Base-by-base conservation (phyloP, 192 early-diverging fungal genomes). In the Entomortierella beljakovae region DNA sequence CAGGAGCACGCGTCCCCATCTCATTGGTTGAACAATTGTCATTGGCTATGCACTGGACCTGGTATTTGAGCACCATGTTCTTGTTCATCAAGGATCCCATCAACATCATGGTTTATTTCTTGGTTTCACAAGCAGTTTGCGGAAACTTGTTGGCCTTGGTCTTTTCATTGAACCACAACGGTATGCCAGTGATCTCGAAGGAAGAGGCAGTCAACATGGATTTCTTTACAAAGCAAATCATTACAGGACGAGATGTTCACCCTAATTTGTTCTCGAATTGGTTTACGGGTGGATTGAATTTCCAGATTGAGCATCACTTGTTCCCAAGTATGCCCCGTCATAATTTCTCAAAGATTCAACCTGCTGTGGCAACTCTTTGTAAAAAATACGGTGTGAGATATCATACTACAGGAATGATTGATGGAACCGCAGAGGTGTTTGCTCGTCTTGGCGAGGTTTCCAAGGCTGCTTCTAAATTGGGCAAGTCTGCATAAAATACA, bases 301-400 rank as follows among this genome's bases (percentile, higher is more conserved):
- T 85, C 84, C 94, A 95, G 73, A 93, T 95, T 63, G 93, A 95
- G 80, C 94, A 95, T 85, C 94, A 95, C 73, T 59, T 94, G 73
- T 95, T 95, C 88, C 93, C 94, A 9, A 87, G 82, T 37, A 86
- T 95, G 63, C 94, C 94, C 15, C 88, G 94, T 35, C 91, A 95
- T 80, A 85, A 85, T 75, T 87, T 93, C 63, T 68, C 71, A 50
- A 84, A 88, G 73, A 81, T 91, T 23, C 84, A 88, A 58, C 88
- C 86, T n/a, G 82, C 86, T 33, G 85, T 95, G n/a, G 80, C 85
- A 61, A 50, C 68, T 4, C 62, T 95, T 5, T 93, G 91, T 84
- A 86, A 86, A 43, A 88, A 92, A 83, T 86, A 93, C 70, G 61
- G 70, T 48, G 76, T 94, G 28, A 80, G 75, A 13, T 93, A 92